These are phyloP conservation scores for Dalbergia cultrata DNA, from an alignment of 306 rosid species.

Conservation along the genomic window DNA sequence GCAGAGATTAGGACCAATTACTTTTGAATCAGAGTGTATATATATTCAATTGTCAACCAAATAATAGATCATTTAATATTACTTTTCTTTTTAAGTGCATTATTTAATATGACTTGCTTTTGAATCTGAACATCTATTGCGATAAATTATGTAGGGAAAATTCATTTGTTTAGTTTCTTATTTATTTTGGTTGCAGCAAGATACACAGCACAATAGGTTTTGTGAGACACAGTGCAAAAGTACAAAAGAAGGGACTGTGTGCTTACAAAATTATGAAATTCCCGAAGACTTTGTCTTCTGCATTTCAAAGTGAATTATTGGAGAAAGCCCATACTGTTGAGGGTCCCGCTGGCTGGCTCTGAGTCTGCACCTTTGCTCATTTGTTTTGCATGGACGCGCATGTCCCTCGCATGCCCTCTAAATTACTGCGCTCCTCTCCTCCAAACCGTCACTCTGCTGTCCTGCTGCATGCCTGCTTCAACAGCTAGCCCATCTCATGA, in stretches of 20 bases:
- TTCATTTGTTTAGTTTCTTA: too few relatives aligned
- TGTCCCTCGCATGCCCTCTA: slow-evolving; percentile 36
- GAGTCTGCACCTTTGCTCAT: neutral
- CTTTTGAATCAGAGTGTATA: too few relatives aligned
- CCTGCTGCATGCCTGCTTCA: too few relatives aligned
- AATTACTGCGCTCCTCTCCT: slow-evolving; percentile 16
- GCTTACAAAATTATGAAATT: slow-evolving; percentile 33
- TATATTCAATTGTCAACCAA: too few relatives aligned
- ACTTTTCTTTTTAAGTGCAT: too few relatives aligned
- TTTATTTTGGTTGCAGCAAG: neutral
- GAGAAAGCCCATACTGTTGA: slow-evolving; percentile 46
- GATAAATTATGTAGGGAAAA: too few relatives aligned
- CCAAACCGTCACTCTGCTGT: too few relatives aligned
- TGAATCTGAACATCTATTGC: too few relatives aligned
- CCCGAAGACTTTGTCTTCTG: slow-evolving; percentile 35
- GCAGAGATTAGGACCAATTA: too few relatives aligned
- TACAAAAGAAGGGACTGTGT: slow-evolving; percentile 24
- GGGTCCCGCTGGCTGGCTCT: slow-evolving; percentile 33
- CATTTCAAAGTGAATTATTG: slow-evolving; percentile 58
- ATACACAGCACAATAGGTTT: neutral
- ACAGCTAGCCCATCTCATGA: too few relatives aligned
- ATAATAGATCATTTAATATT: too few relatives aligned
- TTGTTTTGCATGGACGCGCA: slow-evolving; percentile 18
- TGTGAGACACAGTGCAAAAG: slow-evolving; percentile 11
- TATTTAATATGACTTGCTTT: too few relatives aligned